Evolutionary conservation across 306 rosid species (phyloP), one percentile per base, ranked within the genome.

Genomic region (Cucurbita moschata): DNA sequence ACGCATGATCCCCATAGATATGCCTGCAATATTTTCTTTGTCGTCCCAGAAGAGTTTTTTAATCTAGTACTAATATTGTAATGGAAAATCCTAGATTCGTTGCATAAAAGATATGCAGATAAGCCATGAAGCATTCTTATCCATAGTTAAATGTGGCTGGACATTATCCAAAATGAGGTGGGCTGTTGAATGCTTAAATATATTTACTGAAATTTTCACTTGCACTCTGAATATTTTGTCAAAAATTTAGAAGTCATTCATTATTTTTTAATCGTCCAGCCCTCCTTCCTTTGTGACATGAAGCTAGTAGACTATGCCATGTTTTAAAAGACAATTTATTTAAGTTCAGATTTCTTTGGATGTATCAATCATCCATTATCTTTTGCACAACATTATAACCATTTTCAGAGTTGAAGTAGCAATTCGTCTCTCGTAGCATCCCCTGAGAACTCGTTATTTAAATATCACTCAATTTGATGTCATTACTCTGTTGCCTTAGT

Each of bases 51-150:
- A 69, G 38, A 13, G 26, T 70, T 70, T 50, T 70, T 15, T 51
- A 30, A 70, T 70, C 21, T 13, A 26, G 44, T 10, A n/a, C 35
- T 64, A 64, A 26, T 67, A 21, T 67, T 46, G 53, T 69, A 69
- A 47, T 69, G 39, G 58, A 15, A 69, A 12, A 69, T 49, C 13
- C 44, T 47, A 5, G 73, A 70, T 26, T 46, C 43, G 14, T 49
- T 46, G 56, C 40, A 68, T 51, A 47, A 21, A 67, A 68, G 35
- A 23, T 68, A 15, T 46, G 55, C 35, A 35, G 74, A 70, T 70
- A 70, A 70, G 44, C n/a, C 74, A 46, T 70, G 74, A 50, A 50
- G 44, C 23, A 50, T 44, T 46, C 56, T 68, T 44, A 68, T 68
- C 56, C 54, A 46, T 13, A 49, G 57, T 26, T 47, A 8, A 69